Evolutionary conservation across 495 filamentous ascomycete genomes (phyloP).

Genomic region (Tetracladium marchalianum): DNA sequence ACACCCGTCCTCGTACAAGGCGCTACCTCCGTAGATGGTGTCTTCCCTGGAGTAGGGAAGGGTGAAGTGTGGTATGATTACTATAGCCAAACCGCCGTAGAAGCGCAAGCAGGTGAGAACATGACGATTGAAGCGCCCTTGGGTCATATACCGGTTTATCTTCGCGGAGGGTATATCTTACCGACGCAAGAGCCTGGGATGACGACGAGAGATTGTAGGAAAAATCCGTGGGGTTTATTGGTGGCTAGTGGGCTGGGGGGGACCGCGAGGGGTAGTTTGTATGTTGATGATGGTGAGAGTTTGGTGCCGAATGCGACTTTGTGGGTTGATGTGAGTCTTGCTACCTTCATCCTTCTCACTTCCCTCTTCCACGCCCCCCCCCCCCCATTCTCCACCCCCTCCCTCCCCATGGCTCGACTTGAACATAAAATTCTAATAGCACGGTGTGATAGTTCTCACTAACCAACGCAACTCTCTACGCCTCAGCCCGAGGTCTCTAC

Average conservation of each 20-base stretch:
- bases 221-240: constrained; percentile 61
- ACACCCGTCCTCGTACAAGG: constrained; percentile 61
- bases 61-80: constrained; percentile 75
- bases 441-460: constrained; percentile 36
- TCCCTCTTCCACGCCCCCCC: neutral
- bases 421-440: too few species aligned
- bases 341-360: neutral
- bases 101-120: constrained; percentile 47
- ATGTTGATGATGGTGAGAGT: constrained; percentile 79
- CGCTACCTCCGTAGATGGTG: constrained; percentile 55
- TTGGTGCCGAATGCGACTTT: constrained; percentile 46
- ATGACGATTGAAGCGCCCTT: constrained; percentile 65
- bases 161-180: constrained; percentile 61
- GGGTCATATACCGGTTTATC: constrained; percentile 68
- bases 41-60: constrained; percentile 62
- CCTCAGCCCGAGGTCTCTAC: constrained; percentile 41
- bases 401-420: neutral
- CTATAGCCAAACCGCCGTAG: constrained; percentile 52
- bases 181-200: constrained; percentile 62
- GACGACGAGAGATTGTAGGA: constrained; percentile 54
- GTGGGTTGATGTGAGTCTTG: constrained; percentile 40
- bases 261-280: constrained; percentile 54
- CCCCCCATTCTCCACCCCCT: neutral
- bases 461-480: constrained; percentile 32
- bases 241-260: constrained; percentile 49